These are phyloP conservation scores for Euphorbia tirucalli DNA, from an alignment of 345 rosid species.

Conservation along the genomic window DNA sequence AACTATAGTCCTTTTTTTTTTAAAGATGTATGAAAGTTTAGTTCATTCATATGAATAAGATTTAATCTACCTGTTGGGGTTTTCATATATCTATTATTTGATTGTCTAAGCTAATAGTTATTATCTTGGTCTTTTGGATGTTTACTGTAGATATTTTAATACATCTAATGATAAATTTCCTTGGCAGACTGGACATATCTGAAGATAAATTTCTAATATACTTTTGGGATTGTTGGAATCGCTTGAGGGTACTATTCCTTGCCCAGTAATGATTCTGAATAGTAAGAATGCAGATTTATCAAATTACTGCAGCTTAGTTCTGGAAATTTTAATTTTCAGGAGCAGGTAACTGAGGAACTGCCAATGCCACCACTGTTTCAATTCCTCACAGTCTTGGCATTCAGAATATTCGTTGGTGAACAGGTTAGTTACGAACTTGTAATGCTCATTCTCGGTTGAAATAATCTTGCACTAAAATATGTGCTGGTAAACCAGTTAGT, in stretches of 20 bases:
- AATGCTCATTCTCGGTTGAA: neutral
- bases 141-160: neutral
- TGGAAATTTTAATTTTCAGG: conserved; percentile 47
- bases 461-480: conserved; percentile 73
- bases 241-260: conserved; percentile 54
- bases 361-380: conserved; percentile 97
- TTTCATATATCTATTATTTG: neutral
- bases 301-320: neutral
- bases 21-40: neutral
- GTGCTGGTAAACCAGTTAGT: conserved; percentile 64
- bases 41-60: conserved; percentile 10
- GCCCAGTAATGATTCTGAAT: neutral
- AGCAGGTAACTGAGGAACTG: conserved; percentile 58
- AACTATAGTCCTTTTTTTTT: neutral
- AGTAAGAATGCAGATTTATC: neutral
- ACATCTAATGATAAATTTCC: conserved; percentile 10
- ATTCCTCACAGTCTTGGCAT: conserved; percentile 78
- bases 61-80: neutral
- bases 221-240: conserved; percentile 89
- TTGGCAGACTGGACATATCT: conserved; percentile 69
- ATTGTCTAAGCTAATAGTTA: neutral
- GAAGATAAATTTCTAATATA: conserved; percentile 75
- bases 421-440: conserved; percentile 45
- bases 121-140: conserved; percentile 12
- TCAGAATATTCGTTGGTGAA: conserved; percentile 71